phyloP scores from a whole-genome alignment of 306 rosid genomes.

The Parietaria judaica region DNA sequence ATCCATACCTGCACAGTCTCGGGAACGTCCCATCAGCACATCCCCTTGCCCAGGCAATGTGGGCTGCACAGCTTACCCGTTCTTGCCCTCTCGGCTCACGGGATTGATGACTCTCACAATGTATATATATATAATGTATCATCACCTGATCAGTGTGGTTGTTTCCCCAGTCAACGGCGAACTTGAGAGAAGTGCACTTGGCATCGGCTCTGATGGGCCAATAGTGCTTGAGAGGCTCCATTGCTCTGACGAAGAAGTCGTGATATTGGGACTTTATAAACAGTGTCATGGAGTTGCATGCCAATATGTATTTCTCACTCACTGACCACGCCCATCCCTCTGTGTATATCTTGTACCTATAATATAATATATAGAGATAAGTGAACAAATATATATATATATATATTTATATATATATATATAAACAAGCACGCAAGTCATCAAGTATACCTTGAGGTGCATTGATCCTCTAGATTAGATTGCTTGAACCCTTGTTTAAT shows the following conservation, averaged over 20 bases:
- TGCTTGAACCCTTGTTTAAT: constrained; percentile 29
- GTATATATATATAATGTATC: too few relatives aligned
- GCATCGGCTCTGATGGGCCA: constrained; percentile 27
- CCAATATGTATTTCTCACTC: constrained; percentile 37
- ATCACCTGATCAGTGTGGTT: constrained; percentile 30
- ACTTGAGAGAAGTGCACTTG: constrained; percentile 35
- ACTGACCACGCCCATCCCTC: constrained; percentile 46
- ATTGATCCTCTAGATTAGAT: constrained; percentile 31
- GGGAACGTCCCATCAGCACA: too few relatives aligned
- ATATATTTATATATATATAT: too few relatives aligned
- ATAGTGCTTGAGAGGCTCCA: constrained; percentile 33
- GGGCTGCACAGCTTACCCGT: too few relatives aligned
- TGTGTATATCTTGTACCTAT: constrained; percentile 34
- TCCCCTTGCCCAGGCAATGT: too few relatives aligned
- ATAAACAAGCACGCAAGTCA: too few relatives aligned
- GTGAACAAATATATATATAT: background rate
- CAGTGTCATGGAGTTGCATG: constrained; percentile 33
- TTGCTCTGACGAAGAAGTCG: constrained; percentile 35
- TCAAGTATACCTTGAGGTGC: constrained; percentile 26
- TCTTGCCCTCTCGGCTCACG: too few relatives aligned
- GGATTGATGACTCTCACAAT: too few relatives aligned
- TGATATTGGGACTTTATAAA: constrained; percentile 21
- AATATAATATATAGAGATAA: background rate
- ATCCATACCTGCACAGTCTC: too few relatives aligned
- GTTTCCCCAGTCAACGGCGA: constrained; percentile 41